A percentile compares a stretch with the other conserved stretches of the same genome.
Evolutionary conservation across 805 yeast species (phyloP).

Genomic region (Lachancea sp.): DNA sequence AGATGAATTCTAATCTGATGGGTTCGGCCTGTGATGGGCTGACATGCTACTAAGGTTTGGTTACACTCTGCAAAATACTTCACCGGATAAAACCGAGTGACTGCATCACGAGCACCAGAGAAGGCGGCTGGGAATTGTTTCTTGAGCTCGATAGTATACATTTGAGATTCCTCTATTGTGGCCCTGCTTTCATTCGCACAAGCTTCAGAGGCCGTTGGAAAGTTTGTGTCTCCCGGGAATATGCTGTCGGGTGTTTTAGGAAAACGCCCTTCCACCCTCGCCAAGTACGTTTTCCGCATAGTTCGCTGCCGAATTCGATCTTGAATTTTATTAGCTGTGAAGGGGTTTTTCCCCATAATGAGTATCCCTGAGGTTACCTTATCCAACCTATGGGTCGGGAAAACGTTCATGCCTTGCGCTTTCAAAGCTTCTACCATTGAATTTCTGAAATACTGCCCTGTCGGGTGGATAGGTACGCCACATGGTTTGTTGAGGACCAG

Average conservation of each 20-base stretch:
- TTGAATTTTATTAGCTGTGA: constrained; percentile 61
- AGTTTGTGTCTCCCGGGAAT: neutral
- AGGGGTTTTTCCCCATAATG: constrained; percentile 34
- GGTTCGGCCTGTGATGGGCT: constrained; percentile 89
- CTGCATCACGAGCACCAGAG: constrained; percentile 50
- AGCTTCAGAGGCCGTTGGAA: neutral
- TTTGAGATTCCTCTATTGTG: constrained; percentile 35
- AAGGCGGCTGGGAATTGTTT: constrained; percentile 47
- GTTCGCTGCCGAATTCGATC: constrained; percentile 49
- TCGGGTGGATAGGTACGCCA: constrained; percentile 93
- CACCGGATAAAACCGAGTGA: constrained; percentile 57
- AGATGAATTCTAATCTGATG: constrained; percentile 93
- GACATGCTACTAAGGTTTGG: constrained; percentile 62
- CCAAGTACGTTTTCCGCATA: constrained; percentile 72
- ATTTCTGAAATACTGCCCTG: constrained; percentile 72
- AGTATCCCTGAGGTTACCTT: constrained; percentile 90
- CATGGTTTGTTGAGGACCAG: constrained; percentile 87
- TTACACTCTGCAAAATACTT: constrained; percentile 48
- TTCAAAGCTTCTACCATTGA: constrained; percentile 73
- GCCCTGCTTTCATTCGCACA: constrained; percentile 10
- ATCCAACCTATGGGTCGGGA: constrained; percentile 84
- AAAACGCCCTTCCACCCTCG: constrained; percentile 79
- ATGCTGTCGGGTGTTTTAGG: constrained; percentile 35
- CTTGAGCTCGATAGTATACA: constrained; percentile 67
- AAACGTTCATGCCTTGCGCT: constrained; percentile 47